phyloP scores from a whole-genome alignment of 2,329 filamentous ascomycete genomes.

The Epichloe gansuensis region DNA sequence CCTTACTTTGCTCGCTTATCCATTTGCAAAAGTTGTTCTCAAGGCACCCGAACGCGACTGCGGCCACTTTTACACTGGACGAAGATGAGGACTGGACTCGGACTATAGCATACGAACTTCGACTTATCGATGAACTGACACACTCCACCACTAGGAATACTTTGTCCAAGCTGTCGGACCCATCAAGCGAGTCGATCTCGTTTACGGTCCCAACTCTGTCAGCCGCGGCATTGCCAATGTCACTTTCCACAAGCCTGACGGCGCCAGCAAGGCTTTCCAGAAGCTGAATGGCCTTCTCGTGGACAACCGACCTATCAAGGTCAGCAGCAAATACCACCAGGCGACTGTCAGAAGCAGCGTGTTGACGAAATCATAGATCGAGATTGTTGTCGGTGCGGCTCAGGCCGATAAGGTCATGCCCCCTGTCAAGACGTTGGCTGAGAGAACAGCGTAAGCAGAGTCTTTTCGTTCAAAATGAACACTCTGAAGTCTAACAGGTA shows the following conservation, averaged over 20 bases:
- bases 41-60: background rate
- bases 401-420: constrained; percentile 56
- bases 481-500: constrained; percentile 2
- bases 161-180: constrained; percentile 78
- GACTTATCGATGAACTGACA: constrained; percentile 50
- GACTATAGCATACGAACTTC: constrained; percentile 9
- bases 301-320: constrained; percentile 84
- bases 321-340: constrained; percentile 19
- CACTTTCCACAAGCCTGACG: constrained; percentile 68
- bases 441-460: constrained; percentile 59
- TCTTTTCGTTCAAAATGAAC: background rate
- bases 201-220: constrained; percentile 82
- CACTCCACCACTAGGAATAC: constrained; percentile 74
- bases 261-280: constrained; percentile 72
- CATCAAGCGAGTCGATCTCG: constrained; percentile 83
- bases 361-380: constrained; percentile 48
- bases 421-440: constrained; percentile 58
- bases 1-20: constrained; percentile 9
- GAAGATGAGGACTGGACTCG: constrained; percentile 20
- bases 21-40: background rate
- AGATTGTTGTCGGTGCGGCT: constrained; percentile 74
- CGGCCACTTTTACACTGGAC: constrained; percentile 11
- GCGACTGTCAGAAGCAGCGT: background rate
- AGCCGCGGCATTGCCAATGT: constrained; percentile 91
- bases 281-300: constrained; percentile 82